These are phyloP conservation scores for Rhynchosporium agropyri DNA, from an alignment of 2,329 filamentous ascomycete species.

Conservation along the genomic window DNA sequence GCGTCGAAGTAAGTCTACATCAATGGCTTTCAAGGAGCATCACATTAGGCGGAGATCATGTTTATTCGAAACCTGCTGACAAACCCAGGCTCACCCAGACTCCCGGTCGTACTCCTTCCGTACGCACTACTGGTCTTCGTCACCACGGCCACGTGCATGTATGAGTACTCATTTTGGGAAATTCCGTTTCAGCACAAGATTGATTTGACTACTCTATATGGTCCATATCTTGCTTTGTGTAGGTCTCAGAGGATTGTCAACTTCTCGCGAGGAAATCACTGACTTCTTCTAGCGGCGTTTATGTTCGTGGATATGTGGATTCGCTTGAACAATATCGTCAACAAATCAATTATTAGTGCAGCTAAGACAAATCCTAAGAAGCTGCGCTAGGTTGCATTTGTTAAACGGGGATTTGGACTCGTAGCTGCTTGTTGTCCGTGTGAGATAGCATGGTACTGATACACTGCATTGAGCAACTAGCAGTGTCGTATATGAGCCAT, in stretches of 20 bases:
- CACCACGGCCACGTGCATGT: conserved; percentile 64
- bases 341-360: conserved; percentile 9
- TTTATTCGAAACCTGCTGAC: conserved; percentile 14
- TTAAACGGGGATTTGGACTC: no score
- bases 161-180: conserved; percentile 61
- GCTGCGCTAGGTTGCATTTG: not conserved
- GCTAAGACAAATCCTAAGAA: not conserved
- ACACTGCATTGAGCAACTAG: no score
- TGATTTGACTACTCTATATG: conserved; percentile 55
- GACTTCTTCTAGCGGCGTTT: conserved; percentile 42
- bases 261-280: not conserved
- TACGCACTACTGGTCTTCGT: conserved; percentile 62
- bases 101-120: conserved; percentile 62
- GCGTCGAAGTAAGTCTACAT: conserved; percentile 47
- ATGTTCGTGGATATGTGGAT: conserved; percentile 49
- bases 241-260: conserved; percentile 40
- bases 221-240: conserved; percentile 59
- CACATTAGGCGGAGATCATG: not conserved
- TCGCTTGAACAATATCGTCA: conserved; percentile 37
- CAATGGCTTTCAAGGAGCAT: not conserved
- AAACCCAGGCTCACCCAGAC: conserved; percentile 53
- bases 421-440: no score
- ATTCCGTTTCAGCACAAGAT: conserved; percentile 50
- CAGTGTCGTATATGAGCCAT: no score
- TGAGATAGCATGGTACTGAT: not conserved